Conservation (phyloP, 1,284 basidiomycete species). For the Amylostereum chailletii region DNA sequence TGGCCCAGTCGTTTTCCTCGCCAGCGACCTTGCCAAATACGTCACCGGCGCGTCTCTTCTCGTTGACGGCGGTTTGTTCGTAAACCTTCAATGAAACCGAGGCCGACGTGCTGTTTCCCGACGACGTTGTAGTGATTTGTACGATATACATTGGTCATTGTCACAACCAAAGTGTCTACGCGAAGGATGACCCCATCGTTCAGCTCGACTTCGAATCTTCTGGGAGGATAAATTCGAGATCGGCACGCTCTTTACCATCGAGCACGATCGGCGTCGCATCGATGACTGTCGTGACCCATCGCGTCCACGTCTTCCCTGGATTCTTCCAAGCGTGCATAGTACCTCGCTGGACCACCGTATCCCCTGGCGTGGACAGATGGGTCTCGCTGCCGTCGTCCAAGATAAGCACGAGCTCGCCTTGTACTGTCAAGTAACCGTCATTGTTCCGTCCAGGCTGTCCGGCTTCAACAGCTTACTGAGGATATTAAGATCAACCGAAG, state of each 20-base stretch:
- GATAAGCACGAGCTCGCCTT: slow-evolving; percentile 43
- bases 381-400: slow-evolving; percentile 50
- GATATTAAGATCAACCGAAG: slow-evolving; percentile 54
- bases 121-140: background rate
- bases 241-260: slow-evolving; percentile 24
- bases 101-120: background rate
- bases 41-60: slow-evolving; percentile 63
- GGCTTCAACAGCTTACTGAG: slow-evolving; percentile 30
- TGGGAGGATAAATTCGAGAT: background rate
- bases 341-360: slow-evolving; percentile 49
- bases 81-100: slow-evolving; percentile 60
- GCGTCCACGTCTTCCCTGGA: slow-evolving; percentile 40
- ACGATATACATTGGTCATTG: too few species aligned
- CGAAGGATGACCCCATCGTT: background rate
- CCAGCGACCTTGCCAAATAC: slow-evolving; percentile 68
- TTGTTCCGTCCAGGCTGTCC: background rate
- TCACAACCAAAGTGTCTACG: too few species aligned
- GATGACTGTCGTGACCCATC: slow-evolving; percentile 45
- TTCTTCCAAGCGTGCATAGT: slow-evolving; percentile 57
- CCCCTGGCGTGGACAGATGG: slow-evolving; percentile 45
- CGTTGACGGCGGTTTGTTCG: slow-evolving; percentile 74
- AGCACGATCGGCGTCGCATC: slow-evolving; percentile 45
- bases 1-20: slow-evolving; percentile 71
- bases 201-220: background rate
- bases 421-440: slow-evolving; percentile 26